These are phyloP conservation scores for Neurospora sp. DNA, from an alignment of 495 filamentous ascomycete species.

Conservation along the genomic window DNA sequence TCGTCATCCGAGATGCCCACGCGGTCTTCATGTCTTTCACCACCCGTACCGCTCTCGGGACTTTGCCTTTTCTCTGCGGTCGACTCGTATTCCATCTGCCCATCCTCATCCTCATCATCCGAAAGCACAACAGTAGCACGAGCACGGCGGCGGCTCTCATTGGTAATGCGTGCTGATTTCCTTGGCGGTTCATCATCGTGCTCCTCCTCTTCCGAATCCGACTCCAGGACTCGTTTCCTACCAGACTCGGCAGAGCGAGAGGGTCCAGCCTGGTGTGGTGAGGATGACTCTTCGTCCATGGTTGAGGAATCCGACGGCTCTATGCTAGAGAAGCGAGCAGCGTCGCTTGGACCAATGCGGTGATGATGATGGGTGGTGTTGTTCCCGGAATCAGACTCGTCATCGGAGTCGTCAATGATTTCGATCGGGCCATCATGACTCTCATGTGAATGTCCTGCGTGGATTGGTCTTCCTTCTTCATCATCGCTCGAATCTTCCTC, in stretches of 20 bases:
- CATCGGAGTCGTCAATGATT: not conserved
- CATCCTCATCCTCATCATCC: slow-evolving; percentile 7
- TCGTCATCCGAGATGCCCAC: not conserved
- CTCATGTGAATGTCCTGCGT: not conserved
- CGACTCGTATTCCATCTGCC: not conserved
- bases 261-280: not conserved
- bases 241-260: not conserved
- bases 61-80: not conserved
- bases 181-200: not conserved
- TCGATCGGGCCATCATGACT: not conserved
- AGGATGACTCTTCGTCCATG: not conserved
- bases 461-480: not conserved
- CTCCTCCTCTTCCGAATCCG: slow-evolving; percentile 7
- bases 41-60: not conserved
- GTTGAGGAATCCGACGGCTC: slow-evolving; percentile 11
- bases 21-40: not conserved
- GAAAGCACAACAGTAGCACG: slow-evolving; percentile 3
- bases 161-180: slow-evolving; percentile 3
- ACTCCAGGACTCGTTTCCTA: slow-evolving; percentile 1
- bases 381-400: not conserved
- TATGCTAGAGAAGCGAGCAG: slow-evolving; percentile 15
- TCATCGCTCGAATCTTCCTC: not conserved
- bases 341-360: not conserved
- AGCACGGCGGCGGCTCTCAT: not conserved
- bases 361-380: not conserved